Evolutionary conservation across 768 basidiomycete genomes (phyloP).

Genomic region (Serendipita vermifera): DNA sequence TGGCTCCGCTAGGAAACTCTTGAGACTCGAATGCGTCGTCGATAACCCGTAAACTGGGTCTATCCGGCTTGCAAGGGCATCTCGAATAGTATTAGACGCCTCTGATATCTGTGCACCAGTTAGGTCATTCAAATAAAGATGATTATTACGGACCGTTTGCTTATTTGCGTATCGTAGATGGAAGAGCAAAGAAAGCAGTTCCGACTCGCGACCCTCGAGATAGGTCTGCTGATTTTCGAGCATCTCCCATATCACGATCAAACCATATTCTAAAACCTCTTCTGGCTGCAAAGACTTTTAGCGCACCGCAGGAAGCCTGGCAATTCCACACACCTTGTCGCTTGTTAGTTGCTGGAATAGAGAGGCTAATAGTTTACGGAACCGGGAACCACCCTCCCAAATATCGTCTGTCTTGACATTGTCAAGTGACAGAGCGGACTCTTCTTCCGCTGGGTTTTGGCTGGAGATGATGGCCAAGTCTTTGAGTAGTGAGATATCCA

Average conservation of each 20-base stretch:
- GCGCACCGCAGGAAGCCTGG: slow-evolving; percentile 3
- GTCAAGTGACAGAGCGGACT: neutral
- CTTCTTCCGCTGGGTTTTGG: slow-evolving; percentile 33
- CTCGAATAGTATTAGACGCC: slow-evolving; percentile 70
- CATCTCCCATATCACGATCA: slow-evolving; percentile 76
- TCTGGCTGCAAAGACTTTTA: slow-evolving; percentile 33
- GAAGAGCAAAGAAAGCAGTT: slow-evolving; percentile 59
- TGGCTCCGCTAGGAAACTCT: slow-evolving; percentile 46
- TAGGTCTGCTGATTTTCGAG: slow-evolving; percentile 58
- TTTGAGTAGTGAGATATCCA: slow-evolving; percentile 44
- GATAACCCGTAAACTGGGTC: slow-evolving; percentile 79
- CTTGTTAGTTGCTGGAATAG: slow-evolving; percentile 52
- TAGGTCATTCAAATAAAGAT: neutral
- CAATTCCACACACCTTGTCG: slow-evolving; percentile 36
- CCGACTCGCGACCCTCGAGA: slow-evolving; percentile 69
- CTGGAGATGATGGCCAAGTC: slow-evolving; percentile 52
- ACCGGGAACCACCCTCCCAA: slow-evolving; percentile 61
- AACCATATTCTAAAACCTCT: slow-evolving; percentile 58
- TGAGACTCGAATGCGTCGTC: slow-evolving; percentile 62
- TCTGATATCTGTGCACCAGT: slow-evolving; percentile 53
- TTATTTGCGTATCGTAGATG: slow-evolving; percentile 60
- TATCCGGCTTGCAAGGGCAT: slow-evolving; percentile 52
- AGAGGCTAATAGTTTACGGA: slow-evolving; percentile 55
- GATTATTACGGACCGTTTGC: slow-evolving; percentile 40
- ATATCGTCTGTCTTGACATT: slow-evolving; percentile 35